A percentile compares a stretch with the other conserved stretches of the same genome.
phyloP scores from a whole-genome alignment of 805 yeast genomes.

The Pichia rugopelliculosa region DNA sequence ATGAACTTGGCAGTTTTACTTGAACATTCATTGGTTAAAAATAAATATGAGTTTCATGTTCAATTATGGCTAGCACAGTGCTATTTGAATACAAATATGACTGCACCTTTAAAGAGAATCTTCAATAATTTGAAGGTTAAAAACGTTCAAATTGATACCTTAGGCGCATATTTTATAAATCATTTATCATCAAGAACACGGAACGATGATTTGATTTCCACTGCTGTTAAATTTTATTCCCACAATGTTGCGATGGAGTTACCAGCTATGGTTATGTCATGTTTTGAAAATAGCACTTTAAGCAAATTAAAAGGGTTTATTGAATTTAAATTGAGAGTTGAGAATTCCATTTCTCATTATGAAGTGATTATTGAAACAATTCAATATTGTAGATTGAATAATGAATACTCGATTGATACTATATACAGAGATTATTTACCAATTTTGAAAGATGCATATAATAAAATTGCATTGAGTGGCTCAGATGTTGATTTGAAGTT shows the following conservation, averaged over 20 bases:
- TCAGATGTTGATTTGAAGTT: conserved; percentile 27
- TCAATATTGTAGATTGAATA: conserved; percentile 28
- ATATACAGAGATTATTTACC: conserved; percentile 5
- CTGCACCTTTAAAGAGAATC: conserved; percentile 39
- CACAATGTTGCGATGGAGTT: conserved; percentile 46
- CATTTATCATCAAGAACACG: conserved; percentile 38
- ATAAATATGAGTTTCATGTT: conserved; percentile 66
- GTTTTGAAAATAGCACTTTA: conserved; percentile 52
- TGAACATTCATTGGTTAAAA: conserved; percentile 47
- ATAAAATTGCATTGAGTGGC: conserved; percentile 14
- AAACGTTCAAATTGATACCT: conserved; percentile 68
- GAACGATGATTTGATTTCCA: conserved; percentile 29
- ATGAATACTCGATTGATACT: conserved; percentile 12
- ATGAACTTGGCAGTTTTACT: conserved; percentile 44
- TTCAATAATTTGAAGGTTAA: conserved; percentile 56
- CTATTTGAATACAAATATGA: conserved; percentile 52
- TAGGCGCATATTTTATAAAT: conserved; percentile 46
- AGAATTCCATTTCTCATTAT: conserved; percentile 42
- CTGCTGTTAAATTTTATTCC: conserved; percentile 40
- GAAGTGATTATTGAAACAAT: conserved; percentile 29
- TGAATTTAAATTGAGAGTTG: conserved; percentile 47
- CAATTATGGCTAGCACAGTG: conserved; percentile 64
- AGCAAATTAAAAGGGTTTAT: conserved; percentile 63
- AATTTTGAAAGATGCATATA: conserved; percentile 13
- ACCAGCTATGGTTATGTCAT: conserved; percentile 39